Evolutionary conservation across 2,329 filamentous ascomycete genomes (phyloP).

Genomic region (Fusarium nygamai): DNA sequence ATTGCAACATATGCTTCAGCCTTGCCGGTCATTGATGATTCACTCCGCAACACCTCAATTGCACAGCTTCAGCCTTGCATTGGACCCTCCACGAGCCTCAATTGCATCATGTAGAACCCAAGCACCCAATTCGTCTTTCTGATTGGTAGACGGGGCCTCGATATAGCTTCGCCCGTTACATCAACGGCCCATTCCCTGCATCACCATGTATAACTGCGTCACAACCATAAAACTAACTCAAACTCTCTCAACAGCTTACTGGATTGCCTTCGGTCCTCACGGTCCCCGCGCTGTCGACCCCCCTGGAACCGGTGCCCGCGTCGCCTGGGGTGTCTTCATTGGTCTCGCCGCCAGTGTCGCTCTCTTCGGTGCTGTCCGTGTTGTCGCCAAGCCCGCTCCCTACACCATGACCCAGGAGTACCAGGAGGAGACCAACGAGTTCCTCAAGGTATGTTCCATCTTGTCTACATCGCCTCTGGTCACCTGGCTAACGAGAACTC

Average conservation of each 20-base stretch:
- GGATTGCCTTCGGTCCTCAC: slow-evolving; percentile 97
- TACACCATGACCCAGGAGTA: slow-evolving; percentile 96
- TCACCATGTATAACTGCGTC: slow-evolving; percentile 13
- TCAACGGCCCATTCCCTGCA: slow-evolving; percentile 27
- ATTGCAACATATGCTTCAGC: slow-evolving; percentile 4
- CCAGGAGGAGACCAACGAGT: slow-evolving; percentile 95
- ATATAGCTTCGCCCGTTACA: slow-evolving; percentile 25
- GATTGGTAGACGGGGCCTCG: slow-evolving; percentile 33
- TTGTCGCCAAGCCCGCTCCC: slow-evolving; percentile 77
- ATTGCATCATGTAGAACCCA: slow-evolving; percentile 41
- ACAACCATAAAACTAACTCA: slow-evolving; percentile 49
- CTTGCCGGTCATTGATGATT: slow-evolving; percentile 27
- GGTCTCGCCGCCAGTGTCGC: slow-evolving; percentile 73
- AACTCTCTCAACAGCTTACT: slow-evolving; percentile 79
- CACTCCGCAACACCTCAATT: slow-evolving; percentile 20
- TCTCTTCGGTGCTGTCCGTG: slow-evolving; percentile 77
- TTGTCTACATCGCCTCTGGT: background rate
- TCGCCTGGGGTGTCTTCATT: slow-evolving; percentile 77
- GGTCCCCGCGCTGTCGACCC: slow-evolving; percentile 86
- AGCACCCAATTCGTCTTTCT: slow-evolving; percentile 32
- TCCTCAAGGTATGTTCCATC: slow-evolving; percentile 74
- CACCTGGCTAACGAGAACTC: slow-evolving; percentile 22
- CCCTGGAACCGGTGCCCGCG: slow-evolving; percentile 84
- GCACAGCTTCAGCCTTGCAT: slow-evolving; percentile 34
- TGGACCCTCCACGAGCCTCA: slow-evolving; percentile 31